Evolutionary conservation across 208 protist species (phyloP), one percentile per base, ranked within the genome.

Genomic region (Phytomonas francai): DNA sequence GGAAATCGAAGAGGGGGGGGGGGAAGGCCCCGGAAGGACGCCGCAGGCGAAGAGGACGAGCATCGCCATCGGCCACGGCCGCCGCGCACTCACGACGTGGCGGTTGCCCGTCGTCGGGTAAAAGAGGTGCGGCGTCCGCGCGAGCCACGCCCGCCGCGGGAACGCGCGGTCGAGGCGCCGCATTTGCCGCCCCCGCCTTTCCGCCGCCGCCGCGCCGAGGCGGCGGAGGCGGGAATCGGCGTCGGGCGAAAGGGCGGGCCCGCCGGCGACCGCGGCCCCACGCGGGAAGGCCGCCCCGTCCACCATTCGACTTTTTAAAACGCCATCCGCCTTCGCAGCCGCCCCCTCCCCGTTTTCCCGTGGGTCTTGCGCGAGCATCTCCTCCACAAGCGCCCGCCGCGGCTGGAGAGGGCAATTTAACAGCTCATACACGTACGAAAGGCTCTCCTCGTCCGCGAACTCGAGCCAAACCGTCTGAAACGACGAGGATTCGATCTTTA

Each of bases 71-170:
- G 65, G 68, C 70, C 76, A 75, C 27, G 62, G 60, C 16, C 81
- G 60, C 3, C 76, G 78, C n/a, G 81, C 81, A 62, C 81, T 84
- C 9, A 73, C 70, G 5, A 87, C 39, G 59, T 84, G 77, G n/a
- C 69, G 78, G 51, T 84, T 87, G 33, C 73, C 73, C 33, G 33
- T 36, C 5, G 33, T 36, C 33, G 33, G 33, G 33, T 36, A 36
- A 36, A 36, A 36, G 3, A 36, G 8, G 8, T 36, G 8, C 5
- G 33, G 8, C 33, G 33, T 36, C 33, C 33, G 33, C 3, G 33
- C 3, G 27, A 60, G 58, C 29, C 63, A 70, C 45, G 73, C 56
- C 11, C 65, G 67, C 16, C 19, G 25, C 25, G 67, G 56, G 9
- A 59, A 31, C 25, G 9, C 56, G 56, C 27, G 7, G 8, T 31